Base-by-base conservation (phyloP, 2,329 filamentous ascomycete species). In the Pseudogymnoascus sp. region DNA sequence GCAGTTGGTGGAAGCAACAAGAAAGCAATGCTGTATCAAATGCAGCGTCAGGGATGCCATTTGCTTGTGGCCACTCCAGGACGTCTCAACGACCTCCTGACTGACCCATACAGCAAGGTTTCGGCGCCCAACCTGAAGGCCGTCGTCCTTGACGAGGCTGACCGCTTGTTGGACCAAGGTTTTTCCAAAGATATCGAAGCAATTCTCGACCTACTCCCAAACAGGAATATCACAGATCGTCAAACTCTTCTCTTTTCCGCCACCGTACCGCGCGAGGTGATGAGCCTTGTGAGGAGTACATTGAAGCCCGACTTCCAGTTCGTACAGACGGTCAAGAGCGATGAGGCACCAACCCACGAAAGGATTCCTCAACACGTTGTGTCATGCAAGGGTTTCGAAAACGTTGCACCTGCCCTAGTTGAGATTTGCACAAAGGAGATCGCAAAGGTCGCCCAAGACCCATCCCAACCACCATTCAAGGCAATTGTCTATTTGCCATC, bases 211-310 rank as follows among this genome's bases (percentile, higher is more conserved):
- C 68, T 77, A n/a, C 80, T 97, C 7, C 93, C 93, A 4, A 76
- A 81, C 45, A 80, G 81, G 3, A 67, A 72, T 0, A 75, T 87
- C 60, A 83, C 88, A 65, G 82, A 89, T 64, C 87, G 93, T 45
- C 94, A 99, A 75, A 97, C 92, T 2, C 83, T 99, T 66, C 86
- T 99, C 74, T 97, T 96, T 74, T 97, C 94, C 12, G 94, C 94
- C 58, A 99, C 94, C 4, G 88, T 99, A 38, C 92, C 93, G 39
- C 81, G 82, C 66, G 85, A 92, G 66, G 93, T 99, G 45, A 88
- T 96, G 69, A 75, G 81, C 55, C 82, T 97, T 61, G 93, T 96
- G 65, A 75, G 78, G 67, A 60, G 52, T 31, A 92, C 90, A 67
- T 86, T 97, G 73, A 92, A 93, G 74, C 84, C 85, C 0, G 82